Evolutionary conservation across 768 basidiomycete genomes (phyloP), one percentile per base, ranked within the genome.

Genomic region (Peribolospora baueri): DNA sequence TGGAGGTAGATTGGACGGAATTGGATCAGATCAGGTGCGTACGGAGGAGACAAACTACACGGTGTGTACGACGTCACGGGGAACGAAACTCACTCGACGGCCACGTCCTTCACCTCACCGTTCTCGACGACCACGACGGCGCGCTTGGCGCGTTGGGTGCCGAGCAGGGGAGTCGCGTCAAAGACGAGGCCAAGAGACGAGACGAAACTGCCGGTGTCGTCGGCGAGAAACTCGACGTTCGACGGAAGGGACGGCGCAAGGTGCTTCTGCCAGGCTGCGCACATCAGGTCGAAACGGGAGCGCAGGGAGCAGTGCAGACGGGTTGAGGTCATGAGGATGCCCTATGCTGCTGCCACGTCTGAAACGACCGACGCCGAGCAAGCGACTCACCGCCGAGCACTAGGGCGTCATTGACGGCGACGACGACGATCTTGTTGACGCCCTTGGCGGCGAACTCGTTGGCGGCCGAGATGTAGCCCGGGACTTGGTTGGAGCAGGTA

Each of bases 361-460:
- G n/a, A 25, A 49, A 10, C 9, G 48, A 7, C 8, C 8, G 48
- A 49, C 8, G 13, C 7, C 8, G 37, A 38, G 37, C 48, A 7
- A 25, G 7, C 8, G 25, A 7, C 7, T 8, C 25, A 10, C 7
- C 48, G 37, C 8, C 74, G 56, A 73, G 76, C 48, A 82, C 80
- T 62, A 81, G 87, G 5, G 74, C 72, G 64, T 90, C 85, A 65
- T 88, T 88, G 55, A 83, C 79, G 37, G 77, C 70, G 54, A 88
- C 68, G 54, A 87, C 74, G 58, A 77, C 37, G 58, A 66, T 75
- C 52, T 75, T 72, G 57, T 76, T 73, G 62, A 85, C 69, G 8
- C 82, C 85, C 67, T 84, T 86, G 3, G 70, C 74, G 68, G 78
- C 78, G 75, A 82, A 82, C 63, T 78, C 70, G 10, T 78, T 73